Evolutionary conservation across 169 alveolate species (phyloP).

Genomic region (Cryptosporidium felis): DNA sequence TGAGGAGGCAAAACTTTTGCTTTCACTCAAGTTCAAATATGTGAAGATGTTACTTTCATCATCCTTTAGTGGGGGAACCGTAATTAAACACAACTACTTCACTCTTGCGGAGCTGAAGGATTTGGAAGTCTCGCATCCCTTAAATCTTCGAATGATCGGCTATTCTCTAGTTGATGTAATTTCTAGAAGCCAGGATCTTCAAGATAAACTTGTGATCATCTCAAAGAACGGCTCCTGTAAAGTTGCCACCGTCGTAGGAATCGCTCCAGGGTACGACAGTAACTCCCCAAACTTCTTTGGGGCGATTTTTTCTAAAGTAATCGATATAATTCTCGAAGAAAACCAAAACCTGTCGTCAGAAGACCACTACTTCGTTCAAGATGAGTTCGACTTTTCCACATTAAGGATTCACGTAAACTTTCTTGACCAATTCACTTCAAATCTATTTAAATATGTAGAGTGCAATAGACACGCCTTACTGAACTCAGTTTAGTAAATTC

Average conservation of each 20-base stretch:
- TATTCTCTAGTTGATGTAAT: slow-evolving; percentile 17
- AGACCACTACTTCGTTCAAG: slow-evolving; percentile 55
- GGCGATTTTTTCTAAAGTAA: slow-evolving; percentile 57
- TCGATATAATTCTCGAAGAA: slow-evolving; percentile 32
- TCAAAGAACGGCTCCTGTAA: slow-evolving; percentile 1
- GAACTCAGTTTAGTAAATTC: neutral
- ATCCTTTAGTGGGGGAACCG: neutral
- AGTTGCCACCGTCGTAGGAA: slow-evolving; percentile 57
- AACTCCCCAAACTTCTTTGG: slow-evolving; percentile 59
- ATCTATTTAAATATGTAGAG: slow-evolving; percentile 27
- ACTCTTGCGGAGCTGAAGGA: slow-evolving; percentile 43
- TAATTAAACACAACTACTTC: slow-evolving; percentile 56
- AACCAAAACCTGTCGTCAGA: slow-evolving; percentile 3
- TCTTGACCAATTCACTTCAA: slow-evolving; percentile 36
- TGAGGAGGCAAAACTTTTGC: slow-evolving; percentile 38
- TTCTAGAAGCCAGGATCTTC: slow-evolving; percentile 30
- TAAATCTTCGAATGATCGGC: slow-evolving; percentile 41
- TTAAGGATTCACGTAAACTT: slow-evolving; percentile 23
- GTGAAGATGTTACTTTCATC: slow-evolving; percentile 52
- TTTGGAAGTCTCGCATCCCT: slow-evolving; percentile 56
- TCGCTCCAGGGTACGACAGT: slow-evolving; percentile 51
- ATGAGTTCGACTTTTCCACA: slow-evolving; percentile 57
- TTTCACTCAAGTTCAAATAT: slow-evolving; percentile 22
- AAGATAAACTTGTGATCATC: slow-evolving; percentile 32
- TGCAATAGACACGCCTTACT: neutral